Conservation (phyloP, 2,329 filamentous ascomycete genomes). For the Chaetomium olivaceum region DNA sequence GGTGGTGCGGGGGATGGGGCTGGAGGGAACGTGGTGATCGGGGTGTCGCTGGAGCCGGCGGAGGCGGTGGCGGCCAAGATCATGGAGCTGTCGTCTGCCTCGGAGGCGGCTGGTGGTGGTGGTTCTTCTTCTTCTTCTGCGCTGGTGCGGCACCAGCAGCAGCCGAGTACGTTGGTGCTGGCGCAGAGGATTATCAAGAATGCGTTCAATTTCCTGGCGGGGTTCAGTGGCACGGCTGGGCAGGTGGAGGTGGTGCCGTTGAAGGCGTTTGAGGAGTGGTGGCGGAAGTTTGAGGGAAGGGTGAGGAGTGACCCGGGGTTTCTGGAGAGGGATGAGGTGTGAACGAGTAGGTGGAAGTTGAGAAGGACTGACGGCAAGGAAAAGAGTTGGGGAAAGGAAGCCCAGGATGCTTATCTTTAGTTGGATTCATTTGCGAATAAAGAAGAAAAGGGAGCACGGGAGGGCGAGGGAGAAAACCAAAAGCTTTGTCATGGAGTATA, state of each 20-base stretch:
- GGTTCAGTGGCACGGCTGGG: constrained; percentile 70
- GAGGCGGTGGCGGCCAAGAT: constrained; percentile 71
- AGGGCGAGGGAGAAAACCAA: not conserved
- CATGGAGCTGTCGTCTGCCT: constrained; percentile 56
- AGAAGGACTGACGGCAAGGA: not conserved
- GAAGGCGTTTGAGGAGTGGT: constrained; percentile 96
- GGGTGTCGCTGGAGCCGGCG: constrained; percentile 78
- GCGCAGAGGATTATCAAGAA: constrained; percentile 95
- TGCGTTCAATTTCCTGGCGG: constrained; percentile 93
- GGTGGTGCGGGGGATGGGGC: not conserved
- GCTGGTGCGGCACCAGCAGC: constrained; percentile 21
- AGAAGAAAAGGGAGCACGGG: not conserved
- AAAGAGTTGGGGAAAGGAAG: not conserved
- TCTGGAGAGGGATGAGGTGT: constrained; percentile 62
- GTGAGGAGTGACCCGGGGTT: constrained; percentile 86
- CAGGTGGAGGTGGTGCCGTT: constrained; percentile 84
- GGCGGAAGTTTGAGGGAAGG: constrained; percentile 89
- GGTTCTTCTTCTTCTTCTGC: not conserved
- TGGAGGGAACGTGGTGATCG: constrained; percentile 64
- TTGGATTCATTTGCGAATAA: not conserved
- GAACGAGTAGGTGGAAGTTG: not conserved
- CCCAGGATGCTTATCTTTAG: not conserved
- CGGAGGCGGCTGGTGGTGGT: constrained; percentile 14
- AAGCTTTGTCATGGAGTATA: constrained; percentile 6
- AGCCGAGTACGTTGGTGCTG: constrained; percentile 70